Conservation (phyloP, 352 stramenopile species). For the Globisporangium middletonii region DNA sequence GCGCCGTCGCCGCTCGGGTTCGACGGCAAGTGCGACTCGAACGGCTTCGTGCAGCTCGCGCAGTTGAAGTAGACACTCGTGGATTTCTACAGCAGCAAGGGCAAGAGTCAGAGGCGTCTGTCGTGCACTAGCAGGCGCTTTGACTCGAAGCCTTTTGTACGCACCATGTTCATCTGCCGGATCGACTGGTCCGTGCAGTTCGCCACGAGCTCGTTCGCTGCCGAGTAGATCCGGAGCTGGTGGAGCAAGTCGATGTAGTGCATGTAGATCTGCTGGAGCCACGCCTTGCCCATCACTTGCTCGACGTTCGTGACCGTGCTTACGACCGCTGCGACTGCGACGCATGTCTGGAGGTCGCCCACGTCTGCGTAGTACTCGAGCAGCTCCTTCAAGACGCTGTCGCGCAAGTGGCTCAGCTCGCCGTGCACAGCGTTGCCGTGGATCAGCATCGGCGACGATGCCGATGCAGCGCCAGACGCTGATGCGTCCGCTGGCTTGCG, state of each 20-base stretch:
- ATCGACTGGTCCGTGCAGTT: conserved; percentile 83
- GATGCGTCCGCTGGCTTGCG: conserved; percentile 22
- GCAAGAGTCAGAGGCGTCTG: conserved; percentile 2
- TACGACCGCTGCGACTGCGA: conserved; percentile 71
- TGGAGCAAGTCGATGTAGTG: conserved; percentile 88
- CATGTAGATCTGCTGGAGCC: conserved; percentile 89
- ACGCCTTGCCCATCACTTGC: conserved; percentile 77
- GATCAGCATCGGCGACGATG: conserved; percentile 53
- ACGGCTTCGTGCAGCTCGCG: conserved; percentile 63
- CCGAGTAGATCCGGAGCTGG: conserved; percentile 83
- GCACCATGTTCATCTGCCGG: conserved; percentile 88
- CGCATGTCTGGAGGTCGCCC: conserved; percentile 82
- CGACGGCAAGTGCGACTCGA: conserved; percentile 37
- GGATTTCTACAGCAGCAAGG: conserved; percentile 51
- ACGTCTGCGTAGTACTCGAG: conserved; percentile 85
- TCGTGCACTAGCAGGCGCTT: no score
- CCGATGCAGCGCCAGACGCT: conserved; percentile 13
- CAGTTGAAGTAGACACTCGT: conserved; percentile 87
- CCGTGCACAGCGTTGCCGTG: conserved; percentile 74
- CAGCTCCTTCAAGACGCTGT: conserved; percentile 78
- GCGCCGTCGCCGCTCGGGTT: conserved; percentile 17
- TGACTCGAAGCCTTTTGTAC: not conserved
- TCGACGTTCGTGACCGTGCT: conserved; percentile 70
- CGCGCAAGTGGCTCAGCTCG: conserved; percentile 62
- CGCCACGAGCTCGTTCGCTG: conserved; percentile 81